phyloP scores from a whole-genome alignment of 2,329 filamentous ascomycete species.

The Leptodontidium sp. region DNA sequence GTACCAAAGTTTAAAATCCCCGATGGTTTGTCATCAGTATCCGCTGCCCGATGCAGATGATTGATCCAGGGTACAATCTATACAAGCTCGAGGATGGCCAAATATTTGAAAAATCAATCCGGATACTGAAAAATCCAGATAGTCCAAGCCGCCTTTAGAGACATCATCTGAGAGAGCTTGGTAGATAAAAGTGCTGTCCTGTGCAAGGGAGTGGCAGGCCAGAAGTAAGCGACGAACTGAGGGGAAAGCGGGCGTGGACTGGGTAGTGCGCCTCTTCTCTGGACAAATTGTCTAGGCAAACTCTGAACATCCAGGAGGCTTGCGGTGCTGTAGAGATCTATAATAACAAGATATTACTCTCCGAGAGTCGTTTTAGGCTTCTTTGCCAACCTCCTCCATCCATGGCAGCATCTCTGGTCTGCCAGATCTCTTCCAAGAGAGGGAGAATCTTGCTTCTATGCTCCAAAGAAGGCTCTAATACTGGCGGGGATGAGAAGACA shows the following conservation, averaged over 20 bases:
- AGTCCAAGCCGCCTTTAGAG: too few relatives aligned
- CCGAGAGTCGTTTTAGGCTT: conserved; percentile 12
- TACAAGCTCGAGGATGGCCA: not conserved
- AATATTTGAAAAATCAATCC: not conserved
- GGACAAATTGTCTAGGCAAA: too few relatives aligned
- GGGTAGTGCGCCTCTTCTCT: too few relatives aligned
- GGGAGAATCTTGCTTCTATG: conserved; percentile 43
- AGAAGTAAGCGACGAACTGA: too few relatives aligned
- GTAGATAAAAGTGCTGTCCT: too few relatives aligned
- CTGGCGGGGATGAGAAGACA: conserved; percentile 37
- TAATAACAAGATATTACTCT: conserved; percentile 36
- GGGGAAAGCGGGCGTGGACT: too few relatives aligned
- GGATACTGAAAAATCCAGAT: not conserved
- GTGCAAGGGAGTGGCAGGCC: too few relatives aligned
- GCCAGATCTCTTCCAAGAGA: conserved; percentile 42
- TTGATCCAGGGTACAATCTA: not conserved
- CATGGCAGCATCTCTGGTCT: conserved; percentile 16
- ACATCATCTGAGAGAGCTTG: too few relatives aligned
- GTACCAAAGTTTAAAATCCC: not conserved
- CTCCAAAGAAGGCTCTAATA: conserved; percentile 40
- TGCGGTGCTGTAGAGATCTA: conserved; percentile 14
- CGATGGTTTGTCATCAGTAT: not conserved
- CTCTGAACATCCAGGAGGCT: too few relatives aligned
- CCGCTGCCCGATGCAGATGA: not conserved
- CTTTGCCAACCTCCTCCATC: conserved; percentile 19